Conservation (phyloP, 2,329 filamentous ascomycete species). For the Sclerotinia nivalis region DNA sequence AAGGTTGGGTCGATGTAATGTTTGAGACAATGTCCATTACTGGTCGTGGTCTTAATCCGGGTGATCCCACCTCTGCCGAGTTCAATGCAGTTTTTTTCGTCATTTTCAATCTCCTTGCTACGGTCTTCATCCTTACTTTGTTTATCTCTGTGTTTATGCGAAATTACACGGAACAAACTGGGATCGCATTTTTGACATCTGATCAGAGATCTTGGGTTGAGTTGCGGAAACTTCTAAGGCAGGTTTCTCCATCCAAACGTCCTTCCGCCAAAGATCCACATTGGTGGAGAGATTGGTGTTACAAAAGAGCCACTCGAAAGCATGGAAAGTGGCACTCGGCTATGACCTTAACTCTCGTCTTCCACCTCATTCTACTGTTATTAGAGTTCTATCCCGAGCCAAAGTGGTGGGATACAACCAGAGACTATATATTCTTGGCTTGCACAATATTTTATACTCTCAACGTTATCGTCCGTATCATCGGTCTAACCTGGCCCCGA, state of each 20-base stretch:
- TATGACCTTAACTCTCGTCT: conserved; percentile 75
- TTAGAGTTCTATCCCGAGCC: conserved; percentile 82
- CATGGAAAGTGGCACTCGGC: conserved; percentile 86
- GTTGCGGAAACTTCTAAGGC: conserved; percentile 83
- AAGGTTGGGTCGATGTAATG: conserved; percentile 96
- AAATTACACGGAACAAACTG: conserved; percentile 98
- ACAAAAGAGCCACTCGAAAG: conserved; percentile 90
- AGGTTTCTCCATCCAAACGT: conserved; percentile 92
- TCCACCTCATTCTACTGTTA: conserved; percentile 81
- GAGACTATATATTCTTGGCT: conserved; percentile 75
- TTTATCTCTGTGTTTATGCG: conserved; percentile 99
- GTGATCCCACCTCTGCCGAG: conserved; percentile 67
- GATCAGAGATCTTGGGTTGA: conserved; percentile 98
- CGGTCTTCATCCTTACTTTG: conserved; percentile 93
- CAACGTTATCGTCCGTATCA: conserved; percentile 80
- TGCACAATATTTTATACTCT: conserved; percentile 81
- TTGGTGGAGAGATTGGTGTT: conserved; percentile 90
- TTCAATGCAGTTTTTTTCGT: conserved; percentile 92
- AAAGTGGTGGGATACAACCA: conserved; percentile 64
- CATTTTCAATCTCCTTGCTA: conserved; percentile 91
- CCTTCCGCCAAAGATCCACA: conserved; percentile 76
- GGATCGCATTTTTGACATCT: conserved; percentile 90
- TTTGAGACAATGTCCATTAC: conserved; percentile 81
- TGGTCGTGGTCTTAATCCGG: conserved; percentile 71
- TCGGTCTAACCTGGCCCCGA: conserved; percentile 87